Conservation (phyloP, 345 rosid genomes). For the Mercurialis annua region DNA sequence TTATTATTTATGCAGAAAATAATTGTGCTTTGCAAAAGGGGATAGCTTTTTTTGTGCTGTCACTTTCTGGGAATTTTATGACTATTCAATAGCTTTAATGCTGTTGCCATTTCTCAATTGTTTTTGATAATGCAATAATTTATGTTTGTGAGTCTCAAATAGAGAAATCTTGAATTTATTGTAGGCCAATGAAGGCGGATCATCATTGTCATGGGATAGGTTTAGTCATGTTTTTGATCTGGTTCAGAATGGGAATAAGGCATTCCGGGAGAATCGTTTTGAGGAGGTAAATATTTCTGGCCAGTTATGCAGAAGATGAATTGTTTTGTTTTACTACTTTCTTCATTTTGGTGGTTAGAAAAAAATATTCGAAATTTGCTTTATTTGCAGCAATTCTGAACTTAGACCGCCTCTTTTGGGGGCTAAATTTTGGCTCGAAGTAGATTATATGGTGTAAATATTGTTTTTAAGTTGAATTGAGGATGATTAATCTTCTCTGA, state of each 20-base stretch:
- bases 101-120: too few relatives aligned
- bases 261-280: slow-evolving; percentile 59
- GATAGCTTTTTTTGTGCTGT: background rate
- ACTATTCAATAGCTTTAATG: background rate
- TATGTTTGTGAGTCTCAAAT: slow-evolving; percentile 17
- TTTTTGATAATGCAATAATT: background rate
- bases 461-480: background rate
- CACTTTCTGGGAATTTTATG: background rate
- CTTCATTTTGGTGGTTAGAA: background rate
- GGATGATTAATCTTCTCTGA: slow-evolving; percentile 13
- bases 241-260: slow-evolving; percentile 59
- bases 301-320: background rate
- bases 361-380: background rate
- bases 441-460: background rate
- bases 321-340: background rate
- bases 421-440: background rate
- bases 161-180: slow-evolving; percentile 11
- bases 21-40: background rate
- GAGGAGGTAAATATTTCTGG: slow-evolving; percentile 51
- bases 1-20: background rate
- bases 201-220: slow-evolving; percentile 56
- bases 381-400: background rate
- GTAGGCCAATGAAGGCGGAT: slow-evolving; percentile 70
- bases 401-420: background rate
- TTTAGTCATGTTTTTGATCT: slow-evolving; percentile 59